A percentile compares a stretch with the other conserved stretches of the same genome.
Conservation (phyloP, 192 early-diverging fungal genomes). For the Gamsiella multidivaricata region DNA sequence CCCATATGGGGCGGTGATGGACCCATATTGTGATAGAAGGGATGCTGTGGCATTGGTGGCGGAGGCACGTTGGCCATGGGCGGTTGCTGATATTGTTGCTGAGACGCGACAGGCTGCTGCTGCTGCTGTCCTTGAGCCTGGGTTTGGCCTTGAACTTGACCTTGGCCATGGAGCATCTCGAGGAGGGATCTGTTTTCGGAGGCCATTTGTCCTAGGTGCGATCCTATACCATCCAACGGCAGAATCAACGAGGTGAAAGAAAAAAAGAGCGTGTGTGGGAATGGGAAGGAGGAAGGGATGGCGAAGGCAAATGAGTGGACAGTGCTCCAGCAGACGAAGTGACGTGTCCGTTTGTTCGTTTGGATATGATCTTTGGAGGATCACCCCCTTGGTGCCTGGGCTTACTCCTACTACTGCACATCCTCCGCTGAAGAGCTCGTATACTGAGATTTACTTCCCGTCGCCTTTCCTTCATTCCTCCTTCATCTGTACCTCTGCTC, state of each 20-base stretch:
- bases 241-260: not conserved
- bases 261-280: not conserved
- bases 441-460: not conserved
- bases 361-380: too few relatives aligned
- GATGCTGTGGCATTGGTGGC: slow-evolving; percentile 1
- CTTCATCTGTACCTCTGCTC: not conserved
- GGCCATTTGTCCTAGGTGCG: slow-evolving; percentile 1
- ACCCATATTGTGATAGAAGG: slow-evolving; percentile 37
- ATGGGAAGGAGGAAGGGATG: not conserved
- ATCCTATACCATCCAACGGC: slow-evolving; percentile 8
- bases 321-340: too few relatives aligned
- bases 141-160: slow-evolving; percentile 2
- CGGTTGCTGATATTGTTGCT: slow-evolving; percentile 26
- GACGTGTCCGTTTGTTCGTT: too few relatives aligned
- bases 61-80: slow-evolving; percentile 17
- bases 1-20: slow-evolving; percentile 28
- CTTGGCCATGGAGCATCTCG: slow-evolving; percentile 52
- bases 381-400: too few relatives aligned
- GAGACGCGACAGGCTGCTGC: not conserved
- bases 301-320: not conserved
- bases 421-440: not conserved
- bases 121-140: slow-evolving; percentile 1
- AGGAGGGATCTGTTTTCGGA: slow-evolving; percentile 50
- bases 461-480: not conserved
- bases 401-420: not conserved